Conservation (phyloP, 1,284 basidiomycete genomes). For the Neotropicomus parvogracilis region DNA sequence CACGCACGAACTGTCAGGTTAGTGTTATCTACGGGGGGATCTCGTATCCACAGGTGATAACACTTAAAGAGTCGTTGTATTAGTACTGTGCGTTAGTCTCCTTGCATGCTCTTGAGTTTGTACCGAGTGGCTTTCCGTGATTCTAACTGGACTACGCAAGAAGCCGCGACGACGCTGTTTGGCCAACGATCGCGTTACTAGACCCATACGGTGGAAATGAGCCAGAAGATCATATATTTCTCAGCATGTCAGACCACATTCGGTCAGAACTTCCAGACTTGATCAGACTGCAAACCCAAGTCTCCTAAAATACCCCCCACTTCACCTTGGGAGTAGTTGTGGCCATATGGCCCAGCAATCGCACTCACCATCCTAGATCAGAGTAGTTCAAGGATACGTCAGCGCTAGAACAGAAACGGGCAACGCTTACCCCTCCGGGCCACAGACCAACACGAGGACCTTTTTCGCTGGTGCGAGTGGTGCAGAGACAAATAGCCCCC, state of each 20-base stretch:
- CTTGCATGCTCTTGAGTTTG: too few relatives aligned
- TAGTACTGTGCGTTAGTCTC: too few relatives aligned
- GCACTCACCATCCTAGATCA: constrained; percentile 63
- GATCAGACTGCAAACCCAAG: constrained; percentile 55
- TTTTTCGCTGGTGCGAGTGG: constrained; percentile 33
- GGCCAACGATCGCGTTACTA: too few relatives aligned
- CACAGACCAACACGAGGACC: constrained; percentile 69
- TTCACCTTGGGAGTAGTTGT: constrained; percentile 69
- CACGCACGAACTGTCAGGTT: too few relatives aligned
- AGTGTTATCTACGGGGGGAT: too few relatives aligned
- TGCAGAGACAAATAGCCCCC: constrained; percentile 25
- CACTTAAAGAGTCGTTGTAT: too few relatives aligned
- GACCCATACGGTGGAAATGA: too few relatives aligned
- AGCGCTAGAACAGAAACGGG: background rate
- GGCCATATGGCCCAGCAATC: constrained; percentile 72
- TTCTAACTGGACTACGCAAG: too few relatives aligned
- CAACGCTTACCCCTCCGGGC: constrained; percentile 68
- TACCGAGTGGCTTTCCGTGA: too few relatives aligned
- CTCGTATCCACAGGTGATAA: too few relatives aligned
- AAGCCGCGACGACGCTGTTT: too few relatives aligned
- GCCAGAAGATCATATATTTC: too few relatives aligned
- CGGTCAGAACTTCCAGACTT: constrained; percentile 68
- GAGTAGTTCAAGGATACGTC: constrained; percentile 5
- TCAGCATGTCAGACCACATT: background rate
- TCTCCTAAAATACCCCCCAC: constrained; percentile 66